These are phyloP conservation scores for Huntiella savannae DNA, from an alignment of 2,329 filamentous ascomycete genomes.

Conservation along the genomic window DNA sequence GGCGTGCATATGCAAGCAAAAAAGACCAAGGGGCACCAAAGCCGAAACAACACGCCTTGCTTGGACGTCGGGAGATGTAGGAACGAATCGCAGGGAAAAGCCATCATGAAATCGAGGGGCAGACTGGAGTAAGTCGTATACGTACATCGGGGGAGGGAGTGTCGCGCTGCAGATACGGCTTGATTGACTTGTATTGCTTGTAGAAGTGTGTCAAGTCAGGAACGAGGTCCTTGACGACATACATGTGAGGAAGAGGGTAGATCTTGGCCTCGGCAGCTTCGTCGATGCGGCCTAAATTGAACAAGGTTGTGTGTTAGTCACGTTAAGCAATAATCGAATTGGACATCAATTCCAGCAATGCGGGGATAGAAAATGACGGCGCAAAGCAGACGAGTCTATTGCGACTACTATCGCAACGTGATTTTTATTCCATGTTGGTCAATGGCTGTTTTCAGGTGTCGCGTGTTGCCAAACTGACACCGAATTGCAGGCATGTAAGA, in stretches of 20 bases:
- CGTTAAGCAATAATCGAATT: background rate
- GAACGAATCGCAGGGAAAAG: background rate
- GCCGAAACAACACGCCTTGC: background rate
- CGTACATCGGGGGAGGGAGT: constrained; percentile 68
- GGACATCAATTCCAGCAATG: background rate
- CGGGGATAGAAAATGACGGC: background rate
- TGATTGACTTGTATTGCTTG: constrained; percentile 99
- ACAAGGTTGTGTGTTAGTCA: background rate
- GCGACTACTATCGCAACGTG: background rate
- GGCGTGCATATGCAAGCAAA: background rate
- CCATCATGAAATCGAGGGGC: background rate
- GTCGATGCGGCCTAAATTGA: constrained; percentile 65
- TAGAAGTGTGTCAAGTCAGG: constrained; percentile 97
- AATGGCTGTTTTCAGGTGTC: constrained; percentile 3
- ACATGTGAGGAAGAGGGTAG: constrained; percentile 95
- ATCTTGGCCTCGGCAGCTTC: constrained; percentile 79
- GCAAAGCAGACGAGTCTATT: background rate
- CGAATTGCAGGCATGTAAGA: constrained; percentile 1
- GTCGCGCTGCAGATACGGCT: constrained; percentile 89
- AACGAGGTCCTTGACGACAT: constrained; percentile 97
- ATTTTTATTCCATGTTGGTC: background rate
- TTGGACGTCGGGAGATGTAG: background rate
- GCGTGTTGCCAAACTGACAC: constrained; percentile 7
- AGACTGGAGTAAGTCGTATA: constrained; percentile 13
- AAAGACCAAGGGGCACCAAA: background rate